Percentiles rank a stretch among this genome's conserved stretches.
phyloP scores from a whole-genome alignment of 352 stramenopile genomes.

The Phytophthora ramorum region DNA sequence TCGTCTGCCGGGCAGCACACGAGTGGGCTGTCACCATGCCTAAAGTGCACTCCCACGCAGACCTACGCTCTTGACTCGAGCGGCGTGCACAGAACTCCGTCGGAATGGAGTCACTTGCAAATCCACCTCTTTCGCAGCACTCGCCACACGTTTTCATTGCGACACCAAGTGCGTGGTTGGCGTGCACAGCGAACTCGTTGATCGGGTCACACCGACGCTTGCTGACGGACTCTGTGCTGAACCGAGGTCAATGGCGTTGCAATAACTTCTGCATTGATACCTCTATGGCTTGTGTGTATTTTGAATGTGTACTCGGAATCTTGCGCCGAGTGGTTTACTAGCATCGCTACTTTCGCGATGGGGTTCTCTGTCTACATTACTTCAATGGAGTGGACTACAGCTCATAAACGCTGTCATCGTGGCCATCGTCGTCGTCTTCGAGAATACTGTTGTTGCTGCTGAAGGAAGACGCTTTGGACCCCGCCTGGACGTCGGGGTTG shows the following conservation, averaged over 20 bases:
- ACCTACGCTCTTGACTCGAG: constrained; percentile 16
- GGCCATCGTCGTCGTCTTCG: constrained; percentile 27
- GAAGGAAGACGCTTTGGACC: constrained; percentile 20
- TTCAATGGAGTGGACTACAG: constrained; percentile 15
- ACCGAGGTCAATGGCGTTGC: neutral
- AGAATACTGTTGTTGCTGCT: constrained; percentile 28
- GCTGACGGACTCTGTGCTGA: neutral
- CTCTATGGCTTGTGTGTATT: neutral
- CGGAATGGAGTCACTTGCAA: neutral
- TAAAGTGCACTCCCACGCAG: constrained; percentile 7
- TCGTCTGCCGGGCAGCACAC: neutral
- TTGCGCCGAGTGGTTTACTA: constrained; percentile 25
- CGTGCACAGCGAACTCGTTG: neutral
- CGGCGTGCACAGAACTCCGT: neutral
- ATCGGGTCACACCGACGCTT: neutral
- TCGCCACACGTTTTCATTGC: neutral
- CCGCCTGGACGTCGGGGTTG: constrained; percentile 11
- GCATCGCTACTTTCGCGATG: constrained; percentile 32
- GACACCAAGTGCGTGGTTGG: neutral
- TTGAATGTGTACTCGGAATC: constrained; percentile 15
- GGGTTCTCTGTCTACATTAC: constrained; percentile 11
- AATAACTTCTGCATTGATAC: constrained; percentile 6
- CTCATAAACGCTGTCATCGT: constrained; percentile 43
- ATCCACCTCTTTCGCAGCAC: neutral
- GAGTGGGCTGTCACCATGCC: constrained; percentile 7